These are phyloP conservation scores for Akebia trifoliata DNA, from an alignment of 164 flowering plant genomes.

Conservation along the genomic window DNA sequence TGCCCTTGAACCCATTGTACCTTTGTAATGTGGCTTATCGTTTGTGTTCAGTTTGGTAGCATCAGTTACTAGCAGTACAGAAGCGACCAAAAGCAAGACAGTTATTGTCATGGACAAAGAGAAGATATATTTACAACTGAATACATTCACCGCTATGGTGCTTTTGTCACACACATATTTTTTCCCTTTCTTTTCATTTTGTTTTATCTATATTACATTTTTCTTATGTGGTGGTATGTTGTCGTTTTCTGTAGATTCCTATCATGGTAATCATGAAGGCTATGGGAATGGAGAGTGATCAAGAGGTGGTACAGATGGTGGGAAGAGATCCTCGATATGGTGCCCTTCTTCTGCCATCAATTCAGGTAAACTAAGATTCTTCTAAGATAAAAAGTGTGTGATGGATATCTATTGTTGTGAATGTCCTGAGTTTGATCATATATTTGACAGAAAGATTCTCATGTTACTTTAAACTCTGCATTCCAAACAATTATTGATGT, in stretches of 20 bases:
- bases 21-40: not conserved
- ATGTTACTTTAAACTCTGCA: not conserved
- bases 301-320: conserved; percentile 94
- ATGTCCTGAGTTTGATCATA: not conserved
- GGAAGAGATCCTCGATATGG: conserved; percentile 90
- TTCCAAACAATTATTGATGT: no score
- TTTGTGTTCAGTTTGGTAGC: conserved; percentile 57
- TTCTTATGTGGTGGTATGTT: not conserved
- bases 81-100: conserved; percentile 72
- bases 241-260: conserved; percentile 57
- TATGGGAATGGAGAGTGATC: conserved; percentile 98
- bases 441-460: not conserved
- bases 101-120: conserved; percentile 71
- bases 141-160: conserved; percentile 53
- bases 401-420: not conserved
- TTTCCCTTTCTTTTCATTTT: not conserved
- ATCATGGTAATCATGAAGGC: conserved; percentile 89
- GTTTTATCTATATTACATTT: not conserved
- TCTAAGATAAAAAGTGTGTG: not conserved
- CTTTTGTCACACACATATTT: not conserved
- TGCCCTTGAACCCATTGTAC: not conserved
- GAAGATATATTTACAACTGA: conserved; percentile 61
- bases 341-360: conserved; percentile 76
- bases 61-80: conserved; percentile 87
- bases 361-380: conserved; percentile 48